Evolutionary conservation across 2,329 filamentous ascomycete species (phyloP).

Genomic region (Aureobasidium lini): DNA sequence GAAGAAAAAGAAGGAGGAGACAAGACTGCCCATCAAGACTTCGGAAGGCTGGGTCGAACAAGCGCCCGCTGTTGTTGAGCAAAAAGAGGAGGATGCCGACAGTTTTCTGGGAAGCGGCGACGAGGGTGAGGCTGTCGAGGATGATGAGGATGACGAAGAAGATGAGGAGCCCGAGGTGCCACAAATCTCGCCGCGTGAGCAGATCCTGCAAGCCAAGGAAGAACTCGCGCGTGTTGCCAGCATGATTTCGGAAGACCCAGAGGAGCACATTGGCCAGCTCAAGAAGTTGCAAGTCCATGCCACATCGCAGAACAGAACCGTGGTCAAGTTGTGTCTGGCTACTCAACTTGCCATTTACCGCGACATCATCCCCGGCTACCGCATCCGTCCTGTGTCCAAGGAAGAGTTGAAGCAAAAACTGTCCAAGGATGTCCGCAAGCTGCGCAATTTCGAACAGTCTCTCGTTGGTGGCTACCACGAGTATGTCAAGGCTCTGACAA

Average conservation of each 20-base stretch:
- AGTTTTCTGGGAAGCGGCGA: conserved; percentile 56
- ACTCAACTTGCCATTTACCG: conserved; percentile 89
- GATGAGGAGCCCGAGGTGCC: conserved; percentile 47
- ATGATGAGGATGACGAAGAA: conserved; percentile 37
- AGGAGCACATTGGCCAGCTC: conserved; percentile 77
- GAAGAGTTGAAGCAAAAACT: conserved; percentile 70
- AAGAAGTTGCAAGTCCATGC: conserved; percentile 70
- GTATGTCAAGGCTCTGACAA: conserved; percentile 71
- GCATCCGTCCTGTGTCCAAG: conserved; percentile 75
- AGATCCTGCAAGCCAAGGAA: conserved; percentile 82
- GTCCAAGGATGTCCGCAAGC: conserved; percentile 80
- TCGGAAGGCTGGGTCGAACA: conserved; percentile 65
- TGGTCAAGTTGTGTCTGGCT: conserved; percentile 78
- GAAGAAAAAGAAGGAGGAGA: conserved; percentile 65
- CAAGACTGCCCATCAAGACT: conserved; percentile 78
- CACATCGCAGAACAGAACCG: conserved; percentile 58
- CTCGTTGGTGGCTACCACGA: conserved; percentile 76
- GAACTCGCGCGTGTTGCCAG: conserved; percentile 78
- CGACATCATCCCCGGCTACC: conserved; percentile 91
- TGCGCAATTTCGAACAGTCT: conserved; percentile 80
- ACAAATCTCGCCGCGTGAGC: conserved; percentile 64
- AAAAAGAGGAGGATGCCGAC: conserved; percentile 50
- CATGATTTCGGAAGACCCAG: conserved; percentile 81
- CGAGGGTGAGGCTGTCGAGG: conserved; percentile 28
- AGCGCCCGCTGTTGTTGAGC: conserved; percentile 4